phyloP scores from a whole-genome alignment of 2,329 filamentous ascomycete genomes.

The Trichoderma arundinaceum region DNA sequence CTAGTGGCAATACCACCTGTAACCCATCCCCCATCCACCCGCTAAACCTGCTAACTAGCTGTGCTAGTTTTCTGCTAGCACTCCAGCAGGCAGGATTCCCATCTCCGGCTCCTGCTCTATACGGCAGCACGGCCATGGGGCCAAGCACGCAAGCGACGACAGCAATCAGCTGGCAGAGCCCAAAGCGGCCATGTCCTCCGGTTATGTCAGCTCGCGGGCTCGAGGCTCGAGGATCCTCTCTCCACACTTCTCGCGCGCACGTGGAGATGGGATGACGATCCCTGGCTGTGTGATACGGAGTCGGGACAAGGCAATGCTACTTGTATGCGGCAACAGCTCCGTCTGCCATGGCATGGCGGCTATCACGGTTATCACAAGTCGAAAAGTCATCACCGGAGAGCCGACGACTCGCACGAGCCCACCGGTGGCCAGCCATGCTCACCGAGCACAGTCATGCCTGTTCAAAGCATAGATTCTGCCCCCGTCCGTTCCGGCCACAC shows the following conservation, averaged over 20 bases:
- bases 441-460: constrained; percentile 10
- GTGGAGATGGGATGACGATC: constrained; percentile 19
- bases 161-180: constrained; percentile 17
- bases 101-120: neutral
- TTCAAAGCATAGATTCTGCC: neutral
- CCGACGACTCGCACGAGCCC: constrained; percentile 10
- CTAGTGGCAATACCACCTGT: too few relatives aligned
- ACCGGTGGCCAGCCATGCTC: constrained; percentile 21
- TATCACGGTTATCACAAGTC: constrained; percentile 20
- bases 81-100: neutral
- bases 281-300: constrained; percentile 1
- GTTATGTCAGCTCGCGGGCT: constrained; percentile 2
- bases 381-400: too few relatives aligned
- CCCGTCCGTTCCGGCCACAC: constrained; percentile 2
- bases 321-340: neutral
- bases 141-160: constrained; percentile 4
- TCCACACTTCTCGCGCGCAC: constrained; percentile 17
- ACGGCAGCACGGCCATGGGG: constrained; percentile 5
- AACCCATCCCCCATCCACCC: neutral
- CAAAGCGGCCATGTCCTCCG: constrained; percentile 7
- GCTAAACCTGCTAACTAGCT: neutral
- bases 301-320: too few relatives aligned
- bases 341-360: constrained; percentile 4
- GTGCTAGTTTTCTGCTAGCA: neutral
- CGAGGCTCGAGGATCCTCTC: neutral